phyloP scores from a whole-genome alignment of 2,329 filamentous ascomycete species.

The Zarea fungicola region DNA sequence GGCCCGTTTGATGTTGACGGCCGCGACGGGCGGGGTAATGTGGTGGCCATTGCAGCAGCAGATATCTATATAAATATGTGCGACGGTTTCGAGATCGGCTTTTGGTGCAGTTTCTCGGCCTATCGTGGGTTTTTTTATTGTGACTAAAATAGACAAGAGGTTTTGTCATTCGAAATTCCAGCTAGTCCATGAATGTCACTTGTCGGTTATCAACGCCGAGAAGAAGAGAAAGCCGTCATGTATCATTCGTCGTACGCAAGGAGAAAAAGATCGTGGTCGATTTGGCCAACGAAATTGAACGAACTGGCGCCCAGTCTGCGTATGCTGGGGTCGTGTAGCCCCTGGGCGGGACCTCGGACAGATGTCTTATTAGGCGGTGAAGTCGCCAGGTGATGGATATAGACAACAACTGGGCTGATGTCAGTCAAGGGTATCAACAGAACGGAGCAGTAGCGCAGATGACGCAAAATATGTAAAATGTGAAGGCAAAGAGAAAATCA shows the following conservation, averaged over 20 bases:
- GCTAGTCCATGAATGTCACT: slow-evolving; percentile 4
- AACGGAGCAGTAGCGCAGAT: background rate
- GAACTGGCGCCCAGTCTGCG: background rate
- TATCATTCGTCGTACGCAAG: too few species aligned
- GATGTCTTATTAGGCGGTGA: slow-evolving; percentile 12
- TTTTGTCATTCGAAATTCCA: background rate
- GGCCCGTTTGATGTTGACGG: slow-evolving; percentile 64
- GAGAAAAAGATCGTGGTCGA: too few species aligned
- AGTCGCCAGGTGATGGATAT: slow-evolving; percentile 3
- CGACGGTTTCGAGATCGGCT: background rate
- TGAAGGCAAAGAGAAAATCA: background rate
- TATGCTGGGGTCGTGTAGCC: slow-evolving; percentile 1
- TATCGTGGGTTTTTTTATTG: too few species aligned
- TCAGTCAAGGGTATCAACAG: background rate
- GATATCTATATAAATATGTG: slow-evolving; percentile 6
- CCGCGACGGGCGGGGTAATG: slow-evolving; percentile 62
- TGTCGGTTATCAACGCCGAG: too few species aligned
- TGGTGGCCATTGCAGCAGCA: slow-evolving; percentile 44
- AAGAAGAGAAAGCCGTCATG: too few species aligned
- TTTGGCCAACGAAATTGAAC: background rate
- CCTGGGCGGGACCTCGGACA: slow-evolving; percentile 4
- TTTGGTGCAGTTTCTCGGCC: background rate
- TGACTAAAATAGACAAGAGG: background rate
- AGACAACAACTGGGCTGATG: background rate
- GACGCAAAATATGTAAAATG: background rate